Evolutionary conservation across 2,329 filamentous ascomycete species (phyloP).

Genomic region (Talaromyces sp.): DNA sequence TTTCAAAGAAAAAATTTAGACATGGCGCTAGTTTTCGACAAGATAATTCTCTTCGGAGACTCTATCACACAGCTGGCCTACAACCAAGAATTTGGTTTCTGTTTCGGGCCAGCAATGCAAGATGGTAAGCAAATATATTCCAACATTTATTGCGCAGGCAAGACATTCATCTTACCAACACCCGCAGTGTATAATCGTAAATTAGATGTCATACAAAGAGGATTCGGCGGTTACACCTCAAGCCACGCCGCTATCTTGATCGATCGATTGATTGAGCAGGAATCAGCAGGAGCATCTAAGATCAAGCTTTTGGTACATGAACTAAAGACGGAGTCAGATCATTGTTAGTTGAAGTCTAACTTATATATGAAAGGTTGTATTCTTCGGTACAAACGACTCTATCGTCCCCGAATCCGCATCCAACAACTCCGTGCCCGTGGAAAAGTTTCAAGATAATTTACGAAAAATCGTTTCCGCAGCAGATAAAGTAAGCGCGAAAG

Average conservation of each 20-base stretch:
- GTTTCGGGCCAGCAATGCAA: constrained; percentile 8
- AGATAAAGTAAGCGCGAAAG: neutral
- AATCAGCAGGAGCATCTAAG: neutral
- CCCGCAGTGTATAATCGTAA: neutral
- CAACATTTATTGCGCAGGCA: too few relatives aligned
- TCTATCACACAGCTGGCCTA: constrained; percentile 11
- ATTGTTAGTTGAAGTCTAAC: neutral
- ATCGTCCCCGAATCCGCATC: constrained; percentile 5
- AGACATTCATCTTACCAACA: neutral
- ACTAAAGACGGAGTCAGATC: too few relatives aligned
- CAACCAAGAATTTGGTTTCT: constrained; percentile 5
- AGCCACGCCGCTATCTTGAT: constrained; percentile 3
- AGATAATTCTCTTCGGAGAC: constrained; percentile 5
- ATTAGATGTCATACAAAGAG: constrained; percentile 9
- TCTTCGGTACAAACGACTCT: constrained; percentile 11
- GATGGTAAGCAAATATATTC: neutral
- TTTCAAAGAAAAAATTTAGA: neutral
- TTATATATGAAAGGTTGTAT: neutral
- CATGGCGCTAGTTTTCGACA: constrained; percentile 9
- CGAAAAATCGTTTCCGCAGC: neutral
- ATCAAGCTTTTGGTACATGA: neutral
- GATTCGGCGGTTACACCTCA: constrained; percentile 7
- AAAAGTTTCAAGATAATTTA: constrained; percentile 1
- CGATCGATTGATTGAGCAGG: neutral
- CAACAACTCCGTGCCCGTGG: constrained; percentile 3